Evolutionary conservation across 2,329 filamentous ascomycete genomes (phyloP), one percentile per base, ranked within the genome.

Genomic region (Cercospora zeae-maydis): DNA sequence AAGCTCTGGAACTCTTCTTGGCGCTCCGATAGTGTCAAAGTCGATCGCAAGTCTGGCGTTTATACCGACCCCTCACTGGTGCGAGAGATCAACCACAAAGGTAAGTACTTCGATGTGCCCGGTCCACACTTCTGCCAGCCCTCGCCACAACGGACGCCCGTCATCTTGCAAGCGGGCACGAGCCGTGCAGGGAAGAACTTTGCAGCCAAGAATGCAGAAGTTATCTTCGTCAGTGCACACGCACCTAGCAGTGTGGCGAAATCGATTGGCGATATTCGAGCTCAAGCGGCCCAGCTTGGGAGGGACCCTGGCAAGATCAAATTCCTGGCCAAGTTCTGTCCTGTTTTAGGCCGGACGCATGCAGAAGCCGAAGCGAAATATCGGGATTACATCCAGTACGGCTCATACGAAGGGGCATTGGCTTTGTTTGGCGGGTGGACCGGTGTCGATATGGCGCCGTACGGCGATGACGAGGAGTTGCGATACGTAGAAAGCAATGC

Each of bases 341-440:
- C 87, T 0, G 83, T 91, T 9, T 76, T 91, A 0, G 88, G 86
- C 0, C 78, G 74, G 34, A 91, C 88, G 0, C 83, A 89, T 66
- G 85, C 87, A 61, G 87, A 89, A 71, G 88, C 89, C 0, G 76
- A 81, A 62, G 83, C 80, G 6, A 91, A 90, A 75, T 84, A 87
- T 57, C 76, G 79, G 0, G 85, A 89, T 4, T 86, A 85, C 63
- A 79, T 82, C 9, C 80, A 82, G 60, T 85, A 89, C 70, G 88
- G 86, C 0, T 83, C 83, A 1, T 79, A 83, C 45, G 88, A 88
- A 67, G 89, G 89, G 1, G 88, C 88, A 0, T 72, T 91, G 61
- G 86, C 88, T 1, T 75, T 91, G 16, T 92, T 91, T 69, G 87
- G 88, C 19, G 89, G 89, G 1, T 92, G 88, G 88, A 91, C 88